Conservation (phyloP, 441 rosid genomes). For the Croton laevigatus region DNA sequence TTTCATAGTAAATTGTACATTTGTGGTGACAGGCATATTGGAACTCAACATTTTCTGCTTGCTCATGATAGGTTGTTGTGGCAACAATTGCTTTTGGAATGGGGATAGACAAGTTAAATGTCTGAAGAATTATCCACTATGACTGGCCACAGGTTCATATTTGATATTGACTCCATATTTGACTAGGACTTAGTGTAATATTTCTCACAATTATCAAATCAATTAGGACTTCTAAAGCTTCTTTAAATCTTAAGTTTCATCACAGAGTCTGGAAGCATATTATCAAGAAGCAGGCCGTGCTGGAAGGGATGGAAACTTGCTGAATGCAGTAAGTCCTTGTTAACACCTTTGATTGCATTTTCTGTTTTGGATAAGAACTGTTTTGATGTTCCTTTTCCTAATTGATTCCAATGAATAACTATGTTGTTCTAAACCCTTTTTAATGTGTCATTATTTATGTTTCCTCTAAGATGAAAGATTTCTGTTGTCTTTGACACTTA, state of each 20-base stretch:
- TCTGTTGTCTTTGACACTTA: not conserved
- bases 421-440: constrained; percentile 2
- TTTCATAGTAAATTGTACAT: not conserved
- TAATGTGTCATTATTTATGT: not conserved
- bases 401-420: not conserved
- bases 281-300: constrained; percentile 99
- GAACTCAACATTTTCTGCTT: constrained; percentile 6
- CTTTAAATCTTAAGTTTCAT: too few species aligned
- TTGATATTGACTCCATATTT: constrained; percentile 5
- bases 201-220: not conserved
- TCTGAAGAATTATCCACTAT: constrained; percentile 78
- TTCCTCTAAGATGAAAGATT: constrained; percentile 3
- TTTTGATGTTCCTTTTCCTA: not conserved
- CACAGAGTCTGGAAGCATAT: constrained; percentile 94
- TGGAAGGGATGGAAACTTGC: constrained; percentile 89
- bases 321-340: constrained; percentile 65
- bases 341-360: not conserved
- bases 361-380: not conserved
- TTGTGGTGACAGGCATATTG: not conserved
- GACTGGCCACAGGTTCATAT: constrained; percentile 90
- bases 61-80: constrained; percentile 61
- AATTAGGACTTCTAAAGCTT: constrained; percentile 8
- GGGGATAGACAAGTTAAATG: constrained; percentile 90
- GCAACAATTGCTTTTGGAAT: constrained; percentile 96
- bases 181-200: not conserved